phyloP scores from a whole-genome alignment of 1,284 basidiomycete species.

The Stereum hirsutum region DNA sequence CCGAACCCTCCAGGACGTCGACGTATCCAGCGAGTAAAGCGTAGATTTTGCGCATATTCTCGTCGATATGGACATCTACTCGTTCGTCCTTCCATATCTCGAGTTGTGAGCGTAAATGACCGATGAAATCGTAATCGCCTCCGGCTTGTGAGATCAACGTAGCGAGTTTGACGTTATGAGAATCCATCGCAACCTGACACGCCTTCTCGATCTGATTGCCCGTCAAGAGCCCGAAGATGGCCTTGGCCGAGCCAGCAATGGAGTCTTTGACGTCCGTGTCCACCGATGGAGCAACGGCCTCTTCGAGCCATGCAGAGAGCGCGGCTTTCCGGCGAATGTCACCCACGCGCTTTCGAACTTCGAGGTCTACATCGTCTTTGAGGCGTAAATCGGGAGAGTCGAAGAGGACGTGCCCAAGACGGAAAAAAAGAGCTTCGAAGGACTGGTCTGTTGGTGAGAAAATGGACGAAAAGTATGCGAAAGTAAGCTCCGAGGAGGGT shows the following conservation, averaged over 20 bases:
- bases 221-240: conserved; percentile 73
- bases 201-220: conserved; percentile 87
- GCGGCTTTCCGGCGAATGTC: conserved; percentile 73
- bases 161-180: conserved; percentile 79
- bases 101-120: conserved; percentile 74
- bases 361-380: conserved; percentile 40
- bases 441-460: conserved; percentile 72
- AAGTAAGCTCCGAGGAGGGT: conserved; percentile 55
- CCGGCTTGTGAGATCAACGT: conserved; percentile 89
- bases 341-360: conserved; percentile 51
- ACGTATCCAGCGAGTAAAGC: conserved; percentile 80
- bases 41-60: conserved; percentile 74
- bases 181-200: conserved; percentile 67
- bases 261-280: conserved; percentile 64
- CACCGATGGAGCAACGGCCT: conserved; percentile 64
- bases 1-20: conserved; percentile 51
- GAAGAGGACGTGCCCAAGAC: conserved; percentile 86
- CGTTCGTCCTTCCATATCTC: conserved; percentile 79
- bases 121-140: conserved; percentile 70
- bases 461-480: conserved; percentile 68
- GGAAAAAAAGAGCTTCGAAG: conserved; percentile 76
- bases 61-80: conserved; percentile 63
- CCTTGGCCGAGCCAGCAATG: conserved; percentile 34
- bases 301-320: conserved; percentile 81
- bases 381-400: conserved; percentile 73